Evolutionary conservation across 2,329 filamentous ascomycete genomes (phyloP).

Genomic region (Aureobasidium melanogenum): DNA sequence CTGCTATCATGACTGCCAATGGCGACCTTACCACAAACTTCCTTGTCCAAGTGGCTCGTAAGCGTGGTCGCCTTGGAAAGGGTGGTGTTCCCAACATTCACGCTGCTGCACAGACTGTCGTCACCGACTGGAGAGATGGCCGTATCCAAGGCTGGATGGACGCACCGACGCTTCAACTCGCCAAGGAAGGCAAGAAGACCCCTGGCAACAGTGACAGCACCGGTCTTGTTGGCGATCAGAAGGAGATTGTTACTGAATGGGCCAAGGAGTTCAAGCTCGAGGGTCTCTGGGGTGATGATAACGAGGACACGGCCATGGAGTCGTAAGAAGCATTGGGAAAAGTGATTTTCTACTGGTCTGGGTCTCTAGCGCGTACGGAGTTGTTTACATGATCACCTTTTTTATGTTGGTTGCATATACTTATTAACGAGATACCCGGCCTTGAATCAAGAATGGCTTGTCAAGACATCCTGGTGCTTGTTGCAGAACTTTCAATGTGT

Average conservation of each 20-base stretch:
- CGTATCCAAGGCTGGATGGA: slow-evolving; percentile 16
- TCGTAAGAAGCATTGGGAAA: background rate
- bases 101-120: slow-evolving; percentile 81
- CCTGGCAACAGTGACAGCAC: slow-evolving; percentile 6
- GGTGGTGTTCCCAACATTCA: slow-evolving; percentile 85
- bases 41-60: slow-evolving; percentile 86
- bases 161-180: slow-evolving; percentile 10
- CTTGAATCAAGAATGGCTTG: slow-evolving; percentile 9
- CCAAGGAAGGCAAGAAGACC: slow-evolving; percentile 4
- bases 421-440: slow-evolving; percentile 10
- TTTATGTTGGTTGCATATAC: slow-evolving; percentile 4
- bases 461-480: background rate
- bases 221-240: slow-evolving; percentile 14
- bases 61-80: slow-evolving; percentile 78
- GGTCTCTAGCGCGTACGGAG: slow-evolving; percentile 8
- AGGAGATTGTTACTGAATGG: slow-evolving; percentile 15
- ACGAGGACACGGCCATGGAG: slow-evolving; percentile 11
- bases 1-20: slow-evolving; percentile 59
- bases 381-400: background rate
- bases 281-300: slow-evolving; percentile 63
- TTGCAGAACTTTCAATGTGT: background rate
- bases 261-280: slow-evolving; percentile 46
- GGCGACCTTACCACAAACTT: slow-evolving; percentile 83
- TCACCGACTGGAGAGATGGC: slow-evolving; percentile 61
- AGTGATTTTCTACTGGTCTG: background rate